Conservation (phyloP, 306 rosid species). For the Chamaecrista fasciculata region DNA sequence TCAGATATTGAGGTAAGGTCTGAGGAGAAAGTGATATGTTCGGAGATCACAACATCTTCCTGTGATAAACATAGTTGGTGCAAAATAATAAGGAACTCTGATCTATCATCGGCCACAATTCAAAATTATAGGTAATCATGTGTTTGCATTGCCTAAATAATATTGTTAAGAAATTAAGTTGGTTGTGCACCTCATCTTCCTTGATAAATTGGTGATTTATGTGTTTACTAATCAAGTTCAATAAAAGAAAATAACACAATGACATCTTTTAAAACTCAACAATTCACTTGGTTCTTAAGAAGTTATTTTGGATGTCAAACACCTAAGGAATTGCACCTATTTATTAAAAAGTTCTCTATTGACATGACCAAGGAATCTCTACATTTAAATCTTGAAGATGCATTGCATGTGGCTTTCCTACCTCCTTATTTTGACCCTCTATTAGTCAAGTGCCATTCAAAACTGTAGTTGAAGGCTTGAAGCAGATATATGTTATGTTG, state of each 20-base stretch:
- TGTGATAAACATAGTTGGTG: conserved; percentile 66
- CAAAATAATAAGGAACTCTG: conserved; percentile 65
- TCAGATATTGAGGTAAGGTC: conserved; percentile 62
- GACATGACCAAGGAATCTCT: conserved; percentile 12
- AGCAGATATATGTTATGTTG: conserved; percentile 5
- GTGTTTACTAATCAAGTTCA: not conserved
- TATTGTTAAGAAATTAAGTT: not conserved
- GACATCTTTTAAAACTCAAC: not conserved
- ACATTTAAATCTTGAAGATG: conserved; percentile 4
- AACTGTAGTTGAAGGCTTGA: conserved; percentile 23
- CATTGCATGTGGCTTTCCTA: not conserved
- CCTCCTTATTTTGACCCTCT: not conserved
- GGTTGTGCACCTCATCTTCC: conserved; percentile 7
- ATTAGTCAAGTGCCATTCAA: not conserved
- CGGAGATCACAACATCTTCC: conserved; percentile 49
- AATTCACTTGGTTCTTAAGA: too few relatives aligned
- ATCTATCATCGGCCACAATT: conserved; percentile 63
- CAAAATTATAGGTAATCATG: conserved; percentile 56
- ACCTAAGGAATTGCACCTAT: not conserved
- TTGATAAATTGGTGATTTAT: not conserved
- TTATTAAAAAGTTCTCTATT: not conserved
- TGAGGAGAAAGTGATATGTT: conserved; percentile 51
- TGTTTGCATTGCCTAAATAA: not conserved
- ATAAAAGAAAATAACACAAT: not conserved
- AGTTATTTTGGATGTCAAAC: not conserved